Percentiles rank a stretch among this genome's conserved stretches.
Evolutionary conservation across 257 asterid species (phyloP).

Genomic region (Echium plantagineum): DNA sequence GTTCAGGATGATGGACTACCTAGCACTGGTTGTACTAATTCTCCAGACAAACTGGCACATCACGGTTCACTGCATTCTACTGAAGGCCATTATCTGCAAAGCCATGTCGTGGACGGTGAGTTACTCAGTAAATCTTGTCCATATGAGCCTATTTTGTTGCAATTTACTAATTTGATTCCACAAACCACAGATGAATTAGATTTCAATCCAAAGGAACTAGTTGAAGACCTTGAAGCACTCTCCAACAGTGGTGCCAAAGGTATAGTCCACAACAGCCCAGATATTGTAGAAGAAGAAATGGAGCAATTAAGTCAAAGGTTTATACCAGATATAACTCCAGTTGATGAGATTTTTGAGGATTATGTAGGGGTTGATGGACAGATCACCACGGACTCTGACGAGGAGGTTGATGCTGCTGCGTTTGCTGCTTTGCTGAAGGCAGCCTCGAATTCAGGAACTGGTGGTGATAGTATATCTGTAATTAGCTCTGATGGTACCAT

Average conservation of each 20-base stretch:
- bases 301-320: constrained; percentile 7
- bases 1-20: constrained; percentile 15
- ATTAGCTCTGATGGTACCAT: constrained; percentile 20
- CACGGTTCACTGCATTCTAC: constrained; percentile 1
- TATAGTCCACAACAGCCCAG: constrained; percentile 4
- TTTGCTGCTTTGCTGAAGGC: constrained; percentile 14
- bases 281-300: neutral
- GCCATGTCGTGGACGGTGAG: constrained; percentile 16
- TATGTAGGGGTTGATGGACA: constrained; percentile 21
- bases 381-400: constrained; percentile 16
- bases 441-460: constrained; percentile 18
- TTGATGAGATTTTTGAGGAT: constrained; percentile 22
- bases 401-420: constrained; percentile 20
- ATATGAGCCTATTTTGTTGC: constrained; percentile 8
- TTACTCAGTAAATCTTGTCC: constrained; percentile 9
- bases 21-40: constrained; percentile 4
- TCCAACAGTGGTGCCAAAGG: constrained; percentile 9
- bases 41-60: constrained; percentile 11
- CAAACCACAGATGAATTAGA: constrained; percentile 15
- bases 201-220: constrained; percentile 13
- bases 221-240: constrained; percentile 16
- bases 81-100: constrained; percentile 4
- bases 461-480: constrained; percentile 9
- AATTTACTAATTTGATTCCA: constrained; percentile 8
- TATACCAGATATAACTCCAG: constrained; percentile 9